phyloP scores from a whole-genome alignment of 495 filamentous ascomycete genomes.

The Cetradonia linearis region DNA sequence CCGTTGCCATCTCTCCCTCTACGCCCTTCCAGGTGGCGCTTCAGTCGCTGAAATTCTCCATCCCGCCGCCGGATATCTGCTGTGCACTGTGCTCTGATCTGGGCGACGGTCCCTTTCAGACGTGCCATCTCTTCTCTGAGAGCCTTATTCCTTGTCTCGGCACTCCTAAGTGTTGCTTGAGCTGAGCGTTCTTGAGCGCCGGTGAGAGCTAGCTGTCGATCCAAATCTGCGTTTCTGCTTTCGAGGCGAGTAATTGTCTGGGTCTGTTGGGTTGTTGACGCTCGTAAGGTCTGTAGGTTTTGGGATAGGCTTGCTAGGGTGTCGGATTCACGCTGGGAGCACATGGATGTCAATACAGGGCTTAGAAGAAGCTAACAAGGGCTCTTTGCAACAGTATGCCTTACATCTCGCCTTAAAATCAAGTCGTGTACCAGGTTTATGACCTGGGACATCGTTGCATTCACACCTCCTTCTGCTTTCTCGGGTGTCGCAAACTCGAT shows the following conservation, averaged over 20 bases:
- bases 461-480: constrained; percentile 50
- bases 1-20: constrained; percentile 41
- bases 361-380: background rate
- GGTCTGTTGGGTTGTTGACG: constrained; percentile 58
- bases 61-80: constrained; percentile 91
- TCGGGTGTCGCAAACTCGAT: constrained; percentile 80
- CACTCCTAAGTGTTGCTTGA: constrained; percentile 54
- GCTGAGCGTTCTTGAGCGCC: constrained; percentile 64
- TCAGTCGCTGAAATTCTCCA: constrained; percentile 75
- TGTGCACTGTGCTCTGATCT: constrained; percentile 76
- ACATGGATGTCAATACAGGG: background rate
- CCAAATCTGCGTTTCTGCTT: constrained; percentile 58
- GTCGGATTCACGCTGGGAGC: constrained; percentile 68
- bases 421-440: constrained; percentile 92
- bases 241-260: constrained; percentile 53
- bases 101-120: constrained; percentile 63
- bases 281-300: constrained; percentile 65
- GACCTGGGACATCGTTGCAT: constrained; percentile 68
- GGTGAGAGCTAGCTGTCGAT: constrained; percentile 62
- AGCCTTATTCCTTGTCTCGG: constrained; percentile 56
- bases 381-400: constrained; percentile 18
- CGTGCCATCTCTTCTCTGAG: constrained; percentile 73
- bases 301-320: constrained; percentile 70
- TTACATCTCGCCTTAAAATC: constrained; percentile 70
- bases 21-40: constrained; percentile 62